Base-by-base conservation (phyloP, 148 eudicot species). In the Camellia japonica region DNA sequence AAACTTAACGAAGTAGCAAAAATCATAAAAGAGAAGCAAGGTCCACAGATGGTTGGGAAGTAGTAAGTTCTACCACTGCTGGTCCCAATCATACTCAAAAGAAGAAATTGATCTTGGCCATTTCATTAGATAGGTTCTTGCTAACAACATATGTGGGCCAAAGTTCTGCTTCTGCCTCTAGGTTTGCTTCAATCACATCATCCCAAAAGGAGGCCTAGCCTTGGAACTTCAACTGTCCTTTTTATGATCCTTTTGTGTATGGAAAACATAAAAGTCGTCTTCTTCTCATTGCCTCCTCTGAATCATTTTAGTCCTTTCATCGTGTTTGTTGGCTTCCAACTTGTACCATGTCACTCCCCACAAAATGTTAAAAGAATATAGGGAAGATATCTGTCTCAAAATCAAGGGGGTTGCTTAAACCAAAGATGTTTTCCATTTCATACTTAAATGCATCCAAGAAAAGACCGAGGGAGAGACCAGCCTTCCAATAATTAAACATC, bases 401-500 rank as follows among this genome's bases (percentile, higher is more conserved):
- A 71, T 52, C 0, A 2, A 63, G 49, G 73, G 67, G 61, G 42
- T 77, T 82, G 52, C 14, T 20, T 0, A 51, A n/a, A 10, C 68
- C 44, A 20, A 85, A 55, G 51, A 72, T 52, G 23, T 59, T 42
- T 49, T 78, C 79, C 44, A 80, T 73, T 83, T 83, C 80, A 81
- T 90, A 95, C 93, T 93, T 91, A 88, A 95, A 95, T 19, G 98
- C 93, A 87, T 95, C 98, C 80, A 95, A 77, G 88, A 95, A 95
- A 60, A 95, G 92, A 81, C 98, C 98, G 78, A 95, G 82, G 14
- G 90, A 79, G 15, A 95, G 88, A 56, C 97, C 97, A 71, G 89
- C 90, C 82, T 95, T 95, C 98, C 98, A 95, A 81, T 93, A 95
- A 83, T 95, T 95, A 73, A 89, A 89, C 86, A 91, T 78, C 78